phyloP scores from a whole-genome alignment of 257 asterid genomes.

The Solanum rostratum region DNA sequence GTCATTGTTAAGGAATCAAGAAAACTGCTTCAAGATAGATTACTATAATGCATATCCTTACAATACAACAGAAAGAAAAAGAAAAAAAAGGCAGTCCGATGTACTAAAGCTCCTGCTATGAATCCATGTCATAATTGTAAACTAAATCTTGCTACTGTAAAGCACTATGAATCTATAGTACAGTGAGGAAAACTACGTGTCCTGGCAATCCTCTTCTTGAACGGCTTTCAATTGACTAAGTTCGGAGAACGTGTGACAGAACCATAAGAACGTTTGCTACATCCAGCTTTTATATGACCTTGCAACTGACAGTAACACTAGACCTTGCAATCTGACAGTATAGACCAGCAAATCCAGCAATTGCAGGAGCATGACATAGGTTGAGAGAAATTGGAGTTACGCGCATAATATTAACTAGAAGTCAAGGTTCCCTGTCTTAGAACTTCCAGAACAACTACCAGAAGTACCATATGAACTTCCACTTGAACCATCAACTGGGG shows the following conservation, averaged over 20 bases:
- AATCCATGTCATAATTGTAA: not conserved
- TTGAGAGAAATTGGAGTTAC: not conserved
- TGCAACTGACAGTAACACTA: not conserved
- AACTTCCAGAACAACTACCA: slow-evolving; percentile 63
- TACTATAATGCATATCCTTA: not conserved
- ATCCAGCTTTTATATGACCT: not conserved
- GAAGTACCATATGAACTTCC: slow-evolving; percentile 72
- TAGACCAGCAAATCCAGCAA: not conserved
- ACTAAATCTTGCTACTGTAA: not conserved
- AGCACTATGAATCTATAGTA: not conserved
- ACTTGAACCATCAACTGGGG: slow-evolving; percentile 87
- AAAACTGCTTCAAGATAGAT: not conserved
- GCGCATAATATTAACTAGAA: slow-evolving; percentile 26
- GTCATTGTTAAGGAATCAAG: not conserved
- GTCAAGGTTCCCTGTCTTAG: slow-evolving; percentile 59
- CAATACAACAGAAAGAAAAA: not conserved
- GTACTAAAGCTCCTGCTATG: not conserved
- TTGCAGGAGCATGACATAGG: not conserved
- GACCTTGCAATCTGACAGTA: not conserved
- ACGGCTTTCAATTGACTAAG: not conserved
- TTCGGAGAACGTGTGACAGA: not conserved
- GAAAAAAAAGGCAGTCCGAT: not conserved
- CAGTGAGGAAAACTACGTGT: not conserved
- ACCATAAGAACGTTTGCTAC: not conserved
- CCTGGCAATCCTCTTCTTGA: not conserved